Evolutionary conservation across 108 stramenopile species (phyloP).

Genomic region (Cylindrotheca fusiformis): DNA sequence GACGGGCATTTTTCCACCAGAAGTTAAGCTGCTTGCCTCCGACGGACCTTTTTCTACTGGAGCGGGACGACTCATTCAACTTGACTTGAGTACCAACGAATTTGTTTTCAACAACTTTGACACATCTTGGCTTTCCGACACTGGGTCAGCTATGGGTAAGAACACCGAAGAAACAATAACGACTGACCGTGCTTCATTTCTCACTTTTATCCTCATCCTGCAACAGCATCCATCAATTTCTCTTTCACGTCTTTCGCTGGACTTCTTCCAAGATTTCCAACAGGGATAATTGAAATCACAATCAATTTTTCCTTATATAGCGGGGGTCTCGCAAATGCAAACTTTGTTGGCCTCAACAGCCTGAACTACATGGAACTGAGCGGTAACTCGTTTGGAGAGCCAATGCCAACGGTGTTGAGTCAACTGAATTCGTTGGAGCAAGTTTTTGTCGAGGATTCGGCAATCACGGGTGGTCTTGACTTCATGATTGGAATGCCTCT

Average conservation of each 20-base stretch:
- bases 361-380: conserved; percentile 18
- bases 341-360: conserved; percentile 26
- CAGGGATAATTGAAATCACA: conserved; percentile 25
- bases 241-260: conserved; percentile 24
- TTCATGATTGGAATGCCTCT: conserved; percentile 34
- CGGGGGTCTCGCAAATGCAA: conserved; percentile 22
- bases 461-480: conserved; percentile 30
- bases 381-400: conserved; percentile 27
- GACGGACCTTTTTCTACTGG: conserved; percentile 32
- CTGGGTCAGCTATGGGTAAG: conserved; percentile 31
- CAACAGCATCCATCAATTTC: conserved; percentile 20
- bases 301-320: conserved; percentile 24
- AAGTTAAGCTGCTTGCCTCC: conserved; percentile 23
- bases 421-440: conserved; percentile 21
- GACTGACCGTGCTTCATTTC: background rate
- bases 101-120: conserved; percentile 30
- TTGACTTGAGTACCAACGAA: conserved; percentile 29
- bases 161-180: background rate
- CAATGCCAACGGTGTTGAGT: conserved; percentile 20
- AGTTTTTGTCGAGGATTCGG: conserved; percentile 27
- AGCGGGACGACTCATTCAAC: conserved; percentile 16
- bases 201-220: conserved; percentile 1
- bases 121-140: conserved; percentile 24
- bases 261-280: conserved; percentile 15
- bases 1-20: conserved; percentile 34